Evolutionary conservation across 768 basidiomycete genomes (phyloP).

Genomic region (Hirschioporus abietinus): DNA sequence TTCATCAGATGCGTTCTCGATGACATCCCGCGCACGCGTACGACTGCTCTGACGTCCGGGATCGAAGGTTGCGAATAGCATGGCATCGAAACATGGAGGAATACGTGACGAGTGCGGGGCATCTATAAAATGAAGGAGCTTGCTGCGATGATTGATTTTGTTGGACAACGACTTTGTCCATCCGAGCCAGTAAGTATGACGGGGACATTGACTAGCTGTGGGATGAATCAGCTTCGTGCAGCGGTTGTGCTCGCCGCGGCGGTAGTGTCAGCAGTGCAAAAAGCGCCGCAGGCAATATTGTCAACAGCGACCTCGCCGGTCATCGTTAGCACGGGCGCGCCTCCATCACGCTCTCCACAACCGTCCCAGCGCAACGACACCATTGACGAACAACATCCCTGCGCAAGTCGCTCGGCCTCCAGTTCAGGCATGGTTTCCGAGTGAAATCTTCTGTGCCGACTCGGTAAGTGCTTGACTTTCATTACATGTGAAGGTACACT

Average conservation of each 20-base stretch:
- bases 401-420: conserved; percentile 66
- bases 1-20: conserved; percentile 68
- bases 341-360: conserved; percentile 49
- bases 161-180: neutral
- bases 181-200: neutral
- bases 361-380: conserved; percentile 56
- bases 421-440: conserved; percentile 70
- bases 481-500: conserved; percentile 10
- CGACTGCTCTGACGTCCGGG: conserved; percentile 55
- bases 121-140: neutral
- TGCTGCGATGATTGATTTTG: neutral
- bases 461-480: conserved; percentile 37
- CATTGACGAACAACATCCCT: conserved; percentile 49
- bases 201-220: neutral
- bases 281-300: neutral
- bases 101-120: neutral
- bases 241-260: neutral
- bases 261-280: neutral
- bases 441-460: conserved; percentile 78
- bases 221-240: neutral
- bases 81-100: too few species aligned
- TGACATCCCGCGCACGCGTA: conserved; percentile 54
- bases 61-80: neutral
- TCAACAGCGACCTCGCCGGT: conserved; percentile 13
- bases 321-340: conserved; percentile 13